Conservation (phyloP, 2,329 filamentous ascomycete genomes). For the Diaporthe humulicola region DNA sequence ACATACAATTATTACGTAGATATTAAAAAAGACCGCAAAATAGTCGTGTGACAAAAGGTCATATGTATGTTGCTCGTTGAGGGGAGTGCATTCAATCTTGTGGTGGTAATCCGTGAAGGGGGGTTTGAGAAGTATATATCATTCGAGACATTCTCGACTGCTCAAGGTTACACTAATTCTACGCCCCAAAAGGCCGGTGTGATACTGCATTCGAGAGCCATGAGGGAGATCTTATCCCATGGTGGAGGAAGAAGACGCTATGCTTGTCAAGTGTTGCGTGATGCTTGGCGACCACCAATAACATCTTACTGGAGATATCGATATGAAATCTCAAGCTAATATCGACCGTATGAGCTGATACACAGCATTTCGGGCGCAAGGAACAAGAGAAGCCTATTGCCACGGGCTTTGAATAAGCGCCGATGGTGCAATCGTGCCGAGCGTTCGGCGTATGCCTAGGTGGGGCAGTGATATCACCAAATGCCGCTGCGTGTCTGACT, state of each 20-base stretch:
- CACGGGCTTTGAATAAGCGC: conserved; percentile 11
- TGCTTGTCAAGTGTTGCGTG: conserved; percentile 13
- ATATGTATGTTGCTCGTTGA: neutral
- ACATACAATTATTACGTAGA: no score
- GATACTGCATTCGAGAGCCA: neutral
- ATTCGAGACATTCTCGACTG: no score
- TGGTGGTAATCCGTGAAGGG: no score
- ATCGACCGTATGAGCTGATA: neutral
- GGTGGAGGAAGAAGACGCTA: conserved; percentile 9
- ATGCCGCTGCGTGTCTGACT: neutral
- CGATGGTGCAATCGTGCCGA: conserved; percentile 10
- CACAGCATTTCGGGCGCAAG: neutral
- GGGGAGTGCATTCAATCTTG: neutral
- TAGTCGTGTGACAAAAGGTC: neutral
- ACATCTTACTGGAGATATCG: neutral
- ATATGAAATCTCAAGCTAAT: neutral
- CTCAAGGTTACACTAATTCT: no score
- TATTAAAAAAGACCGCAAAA: neutral
- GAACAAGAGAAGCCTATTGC: neutral
- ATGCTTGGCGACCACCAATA: conserved; percentile 14
- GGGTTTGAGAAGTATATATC: neutral
- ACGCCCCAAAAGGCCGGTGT: neutral
- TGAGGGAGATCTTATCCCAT: conserved; percentile 48
- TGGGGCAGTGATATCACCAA: conserved; percentile 22
- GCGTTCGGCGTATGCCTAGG: conserved; percentile 9